phyloP scores from a whole-genome alignment of 2,329 filamentous ascomycete species.

The Xylariaceae sp. region DNA sequence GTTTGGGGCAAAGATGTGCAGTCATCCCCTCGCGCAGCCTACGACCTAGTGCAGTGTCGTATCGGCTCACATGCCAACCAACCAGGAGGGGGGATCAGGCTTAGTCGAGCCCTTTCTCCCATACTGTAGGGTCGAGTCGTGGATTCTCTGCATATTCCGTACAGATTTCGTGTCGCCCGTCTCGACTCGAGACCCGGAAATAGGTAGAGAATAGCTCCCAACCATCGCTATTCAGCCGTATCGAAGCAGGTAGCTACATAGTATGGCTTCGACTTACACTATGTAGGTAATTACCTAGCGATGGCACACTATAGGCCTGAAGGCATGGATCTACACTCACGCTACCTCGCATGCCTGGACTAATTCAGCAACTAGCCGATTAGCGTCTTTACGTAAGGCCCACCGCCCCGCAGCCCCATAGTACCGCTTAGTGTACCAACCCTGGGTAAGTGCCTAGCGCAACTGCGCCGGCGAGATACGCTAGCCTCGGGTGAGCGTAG shows the following conservation, averaged over 20 bases:
- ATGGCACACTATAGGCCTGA: background rate
- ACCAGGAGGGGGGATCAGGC: background rate
- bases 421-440: background rate
- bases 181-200: background rate
- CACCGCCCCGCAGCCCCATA: background rate
- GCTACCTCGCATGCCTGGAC: background rate
- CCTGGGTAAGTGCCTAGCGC: background rate
- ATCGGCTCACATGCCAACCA: background rate
- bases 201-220: background rate
- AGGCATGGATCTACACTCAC: background rate
- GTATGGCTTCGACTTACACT: background rate
- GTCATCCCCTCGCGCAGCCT: background rate
- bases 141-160: background rate
- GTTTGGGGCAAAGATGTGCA: conserved; percentile 9
- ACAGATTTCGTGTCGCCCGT: background rate
- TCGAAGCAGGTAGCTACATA: background rate
- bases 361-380: background rate
- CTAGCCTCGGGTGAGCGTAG: background rate
- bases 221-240: background rate
- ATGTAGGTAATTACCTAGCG: background rate
- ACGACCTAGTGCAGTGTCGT: background rate
- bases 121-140: background rate
- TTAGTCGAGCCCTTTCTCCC: background rate
- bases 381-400: background rate
- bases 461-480: background rate